Conservation (phyloP, 129 eudicot species). For the Ambrosia trifida region DNA sequence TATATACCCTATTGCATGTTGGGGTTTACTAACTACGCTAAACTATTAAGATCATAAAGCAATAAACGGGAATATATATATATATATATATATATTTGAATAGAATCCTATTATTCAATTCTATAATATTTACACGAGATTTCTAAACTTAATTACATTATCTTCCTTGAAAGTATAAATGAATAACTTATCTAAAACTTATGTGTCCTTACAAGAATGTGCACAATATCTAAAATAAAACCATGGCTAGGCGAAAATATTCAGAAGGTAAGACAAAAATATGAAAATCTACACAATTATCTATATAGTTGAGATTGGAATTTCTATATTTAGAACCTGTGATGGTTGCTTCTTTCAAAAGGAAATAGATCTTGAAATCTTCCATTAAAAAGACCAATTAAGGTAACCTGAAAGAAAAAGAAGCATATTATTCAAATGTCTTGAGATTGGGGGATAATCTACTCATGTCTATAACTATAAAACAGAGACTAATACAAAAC, state of each 20-base stretch:
- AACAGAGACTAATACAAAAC: background rate
- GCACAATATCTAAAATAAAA: background rate
- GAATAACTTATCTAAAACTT: conserved; percentile 11
- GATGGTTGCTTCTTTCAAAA: conserved; percentile 16
- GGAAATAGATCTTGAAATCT: conserved; percentile 12
- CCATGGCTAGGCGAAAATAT: background rate
- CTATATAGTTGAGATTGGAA: conserved; percentile 15
- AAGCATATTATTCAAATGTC: background rate
- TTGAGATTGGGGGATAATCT: background rate
- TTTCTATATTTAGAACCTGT: conserved; percentile 14
- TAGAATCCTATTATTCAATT: conserved; percentile 14
- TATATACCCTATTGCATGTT: too few species aligned
- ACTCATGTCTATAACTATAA: background rate
- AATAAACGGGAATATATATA: conserved; percentile 5
- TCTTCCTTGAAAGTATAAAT: conserved; percentile 7
- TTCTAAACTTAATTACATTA: conserved; percentile 1
- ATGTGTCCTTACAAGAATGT: conserved; percentile 11
- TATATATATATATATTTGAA: background rate
- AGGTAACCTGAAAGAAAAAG: conserved; percentile 7
- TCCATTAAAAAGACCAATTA: background rate
- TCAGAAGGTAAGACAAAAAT: background rate
- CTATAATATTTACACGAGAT: conserved; percentile 1
- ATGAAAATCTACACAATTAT: conserved; percentile 3
- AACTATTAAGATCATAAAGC: background rate
- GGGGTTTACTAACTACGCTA: too few species aligned